Evolutionary conservation across 257 asterid species (phyloP), one percentile per base, ranked within the genome.

Genomic region (Solanum chiquidenum): DNA sequence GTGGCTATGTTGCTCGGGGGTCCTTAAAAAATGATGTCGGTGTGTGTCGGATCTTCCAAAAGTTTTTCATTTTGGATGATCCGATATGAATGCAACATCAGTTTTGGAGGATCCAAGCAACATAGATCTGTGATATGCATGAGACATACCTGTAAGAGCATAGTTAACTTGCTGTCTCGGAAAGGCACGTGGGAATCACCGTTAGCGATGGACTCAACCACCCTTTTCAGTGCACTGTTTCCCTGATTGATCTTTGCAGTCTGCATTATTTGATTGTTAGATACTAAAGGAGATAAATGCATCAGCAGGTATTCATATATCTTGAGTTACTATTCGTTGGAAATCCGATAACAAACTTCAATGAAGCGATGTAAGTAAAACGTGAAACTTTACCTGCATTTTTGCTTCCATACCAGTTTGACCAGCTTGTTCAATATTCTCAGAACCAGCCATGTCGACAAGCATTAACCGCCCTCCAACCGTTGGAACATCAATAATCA

Each of bases 371-470:
- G n/a, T 46, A 80, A 49, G 27, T 69, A 16, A 9, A 27, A 9
- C 2, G 1, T 38, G 40, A 18, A 29, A 49, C 42, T 6, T 40
- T 64, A 93, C 99, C 98, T 96, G 98, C 98, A 97, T 90, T 84
- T 97, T 97, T 29, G 99, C 99, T 91, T 97, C 99, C 8, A 94
- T 83, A 16, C 99, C 99, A 52, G 1, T 93, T 90, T 95, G 99
- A 64, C 99, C 99, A 44, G 99, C 99, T 88, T 97, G 99, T 86
- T 97, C 99, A 38, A 96, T 97, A 58, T 97, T 97, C 89, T 97
- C 99, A 5, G 99, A 97, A 88, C 99, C 99, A 5, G 98, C 99
- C 99, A 97, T 97, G 91, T 97, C 99, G 14, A 97, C 99, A 2
- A 97, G 99, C 97, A 97, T 96, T 72, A 97, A 93, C 76, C 95